Conservation (phyloP, 495 filamentous ascomycete species). For the Penicillium pulvis region DNA sequence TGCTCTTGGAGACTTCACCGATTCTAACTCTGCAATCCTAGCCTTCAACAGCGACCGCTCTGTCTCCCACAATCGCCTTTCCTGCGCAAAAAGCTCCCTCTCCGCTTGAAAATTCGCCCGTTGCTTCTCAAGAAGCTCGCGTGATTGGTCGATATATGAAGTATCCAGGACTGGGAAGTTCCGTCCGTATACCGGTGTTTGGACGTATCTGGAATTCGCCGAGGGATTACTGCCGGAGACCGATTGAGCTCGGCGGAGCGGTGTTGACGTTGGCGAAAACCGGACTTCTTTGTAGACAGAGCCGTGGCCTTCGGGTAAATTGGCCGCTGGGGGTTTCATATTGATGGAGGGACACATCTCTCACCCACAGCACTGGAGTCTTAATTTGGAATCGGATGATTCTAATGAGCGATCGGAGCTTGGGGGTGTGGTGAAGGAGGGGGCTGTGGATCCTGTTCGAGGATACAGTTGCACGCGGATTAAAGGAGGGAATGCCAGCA, state of each 20-base stretch:
- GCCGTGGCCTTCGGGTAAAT: slow-evolving; percentile 40
- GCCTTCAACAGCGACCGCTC: slow-evolving; percentile 41
- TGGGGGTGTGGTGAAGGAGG: neutral
- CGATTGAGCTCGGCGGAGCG: slow-evolving; percentile 42
- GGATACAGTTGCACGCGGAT: slow-evolving; percentile 1
- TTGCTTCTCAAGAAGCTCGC: slow-evolving; percentile 45
- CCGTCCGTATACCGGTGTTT: slow-evolving; percentile 11
- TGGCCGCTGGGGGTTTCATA: slow-evolving; percentile 36
- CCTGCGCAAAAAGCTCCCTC: slow-evolving; percentile 41
- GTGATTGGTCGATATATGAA: slow-evolving; percentile 44
- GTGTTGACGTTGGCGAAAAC: slow-evolving; percentile 47
- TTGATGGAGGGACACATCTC: slow-evolving; percentile 5
- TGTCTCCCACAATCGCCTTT: slow-evolving; percentile 45
- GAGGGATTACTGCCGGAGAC: slow-evolving; percentile 37
- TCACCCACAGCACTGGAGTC: neutral
- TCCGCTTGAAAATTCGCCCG: slow-evolving; percentile 41
- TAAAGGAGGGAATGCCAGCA: slow-evolving; percentile 2
- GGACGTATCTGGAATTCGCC: slow-evolving; percentile 25
- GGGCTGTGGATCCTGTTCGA: neutral
- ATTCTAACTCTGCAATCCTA: slow-evolving; percentile 45
- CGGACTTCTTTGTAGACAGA: slow-evolving; percentile 52
- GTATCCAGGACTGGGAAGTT: slow-evolving; percentile 25
- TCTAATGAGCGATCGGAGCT: neutral
- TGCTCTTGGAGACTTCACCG: slow-evolving; percentile 25
- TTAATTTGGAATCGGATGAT: neutral